phyloP scores from a whole-genome alignment of 2,329 filamentous ascomycete species.

The Phialophora verrucosa region DNA sequence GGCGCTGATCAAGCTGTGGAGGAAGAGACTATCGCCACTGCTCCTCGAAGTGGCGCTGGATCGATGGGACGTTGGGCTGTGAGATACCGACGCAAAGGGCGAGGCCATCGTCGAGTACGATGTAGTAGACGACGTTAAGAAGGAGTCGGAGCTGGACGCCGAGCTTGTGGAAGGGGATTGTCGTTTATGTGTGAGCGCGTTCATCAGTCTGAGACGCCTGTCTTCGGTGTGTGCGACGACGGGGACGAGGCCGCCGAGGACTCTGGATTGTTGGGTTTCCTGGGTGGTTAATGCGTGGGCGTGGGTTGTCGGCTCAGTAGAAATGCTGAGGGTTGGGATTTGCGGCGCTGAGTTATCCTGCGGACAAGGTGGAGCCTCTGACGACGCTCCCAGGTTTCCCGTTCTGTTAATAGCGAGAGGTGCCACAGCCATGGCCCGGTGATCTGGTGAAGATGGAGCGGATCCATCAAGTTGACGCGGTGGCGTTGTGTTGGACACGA shows the following conservation, averaged over 20 bases:
- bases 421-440: not conserved
- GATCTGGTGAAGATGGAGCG: not conserved
- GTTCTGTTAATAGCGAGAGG: not conserved
- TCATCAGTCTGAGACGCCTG: not conserved
- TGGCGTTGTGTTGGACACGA: not conserved
- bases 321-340: not conserved
- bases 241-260: constrained; percentile 10
- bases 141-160: constrained; percentile 5
- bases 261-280: constrained; percentile 1
- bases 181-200: not conserved
- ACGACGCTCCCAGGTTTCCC: not conserved
- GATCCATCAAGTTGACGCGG: not conserved
- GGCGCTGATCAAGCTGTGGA: constrained; percentile 13
- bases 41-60: not conserved
- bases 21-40: constrained; percentile 10
- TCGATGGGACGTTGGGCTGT: not conserved
- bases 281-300: not conserved
- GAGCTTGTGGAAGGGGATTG: constrained; percentile 2
- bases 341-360: not conserved
- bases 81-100: not conserved
- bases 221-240: not conserved
- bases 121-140: not conserved
- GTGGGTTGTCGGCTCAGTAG: not conserved
- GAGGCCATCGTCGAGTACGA: not conserved
- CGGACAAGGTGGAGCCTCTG: not conserved